A percentile compares a stretch with the other conserved stretches of the same genome.
phyloP scores from a whole-genome alignment of 495 filamentous ascomycete species.

The Daldinia bambusicola region DNA sequence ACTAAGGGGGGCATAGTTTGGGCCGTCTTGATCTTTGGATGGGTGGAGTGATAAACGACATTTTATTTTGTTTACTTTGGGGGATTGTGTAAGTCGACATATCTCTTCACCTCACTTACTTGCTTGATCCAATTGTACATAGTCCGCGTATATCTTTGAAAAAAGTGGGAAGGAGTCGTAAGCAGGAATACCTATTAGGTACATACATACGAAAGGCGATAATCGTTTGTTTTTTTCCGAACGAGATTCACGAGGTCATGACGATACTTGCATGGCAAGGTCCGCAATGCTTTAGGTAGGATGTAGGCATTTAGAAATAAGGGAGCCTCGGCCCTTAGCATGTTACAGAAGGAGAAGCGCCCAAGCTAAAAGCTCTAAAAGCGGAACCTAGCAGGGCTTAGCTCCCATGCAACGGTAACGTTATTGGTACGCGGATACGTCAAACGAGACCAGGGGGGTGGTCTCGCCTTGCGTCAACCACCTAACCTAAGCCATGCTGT shows the following conservation, averaged over 20 bases:
- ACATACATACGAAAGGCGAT: not conserved
- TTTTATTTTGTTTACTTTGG: not conserved
- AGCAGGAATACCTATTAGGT: not conserved
- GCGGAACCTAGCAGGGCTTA: slow-evolving; percentile 31
- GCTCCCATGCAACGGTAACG: slow-evolving; percentile 17
- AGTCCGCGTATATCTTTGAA: not conserved
- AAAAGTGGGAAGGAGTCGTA: not conserved
- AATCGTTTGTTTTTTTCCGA: not conserved
- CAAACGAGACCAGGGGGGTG: not conserved
- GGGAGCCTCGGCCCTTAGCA: not conserved
- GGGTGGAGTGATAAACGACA: not conserved
- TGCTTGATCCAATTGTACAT: not conserved
- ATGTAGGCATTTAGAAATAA: too few relatives aligned
- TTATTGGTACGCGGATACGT: slow-evolving; percentile 12
- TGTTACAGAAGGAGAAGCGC: slow-evolving; percentile 1
- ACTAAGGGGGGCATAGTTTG: not conserved
- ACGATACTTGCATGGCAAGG: not conserved
- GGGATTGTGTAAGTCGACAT: not conserved
- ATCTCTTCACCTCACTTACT: not conserved
- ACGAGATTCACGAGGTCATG: not conserved
- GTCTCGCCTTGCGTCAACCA: not conserved
- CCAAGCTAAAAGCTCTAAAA: not conserved
- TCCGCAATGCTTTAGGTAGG: too few relatives aligned
- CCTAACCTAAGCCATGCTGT: not conserved
- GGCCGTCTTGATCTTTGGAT: too few relatives aligned